A percentile compares a stretch with the other conserved stretches of the same genome.
Evolutionary conservation across 257 asterid species (phyloP).

Genomic region (Solanum stenotomum): DNA sequence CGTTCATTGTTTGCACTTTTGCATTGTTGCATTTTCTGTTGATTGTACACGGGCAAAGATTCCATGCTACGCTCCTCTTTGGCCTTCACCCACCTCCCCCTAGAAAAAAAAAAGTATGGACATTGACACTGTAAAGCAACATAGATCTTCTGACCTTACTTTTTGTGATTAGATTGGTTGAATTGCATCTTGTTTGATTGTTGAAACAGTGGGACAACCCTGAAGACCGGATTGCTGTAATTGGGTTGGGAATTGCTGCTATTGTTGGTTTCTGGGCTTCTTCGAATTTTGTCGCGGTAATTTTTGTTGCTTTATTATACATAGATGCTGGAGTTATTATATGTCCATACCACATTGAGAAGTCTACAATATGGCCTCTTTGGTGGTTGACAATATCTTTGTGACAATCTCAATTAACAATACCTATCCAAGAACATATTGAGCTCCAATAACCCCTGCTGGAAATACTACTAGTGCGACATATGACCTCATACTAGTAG

Average conservation of each 20-base stretch:
- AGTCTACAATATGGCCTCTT: not conserved
- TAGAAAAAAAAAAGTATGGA: not conserved
- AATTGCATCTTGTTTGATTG: not conserved
- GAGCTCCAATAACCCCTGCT: not conserved
- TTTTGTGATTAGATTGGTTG: not conserved
- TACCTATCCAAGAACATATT: not conserved
- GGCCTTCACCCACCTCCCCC: not conserved
- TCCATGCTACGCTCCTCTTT: not conserved
- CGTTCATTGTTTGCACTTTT: not conserved
- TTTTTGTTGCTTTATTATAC: not conserved
- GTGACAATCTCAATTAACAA: not conserved
- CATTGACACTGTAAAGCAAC: not conserved
- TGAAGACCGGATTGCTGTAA: constrained; percentile 75
- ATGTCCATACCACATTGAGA: not conserved
- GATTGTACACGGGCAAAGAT: not conserved
- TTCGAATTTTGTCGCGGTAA: constrained; percentile 55
- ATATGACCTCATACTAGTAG: not conserved
- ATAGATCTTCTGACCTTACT: not conserved
- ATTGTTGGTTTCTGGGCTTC: constrained; percentile 79
- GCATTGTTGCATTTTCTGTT: not conserved
- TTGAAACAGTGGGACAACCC: constrained; percentile 76
- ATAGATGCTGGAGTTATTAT: not conserved
- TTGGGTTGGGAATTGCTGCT: constrained; percentile 88
- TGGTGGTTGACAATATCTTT: not conserved
- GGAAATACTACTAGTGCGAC: not conserved